Conservation (phyloP, 2,329 filamentous ascomycete genomes). For the Epichloe festucae region DNA sequence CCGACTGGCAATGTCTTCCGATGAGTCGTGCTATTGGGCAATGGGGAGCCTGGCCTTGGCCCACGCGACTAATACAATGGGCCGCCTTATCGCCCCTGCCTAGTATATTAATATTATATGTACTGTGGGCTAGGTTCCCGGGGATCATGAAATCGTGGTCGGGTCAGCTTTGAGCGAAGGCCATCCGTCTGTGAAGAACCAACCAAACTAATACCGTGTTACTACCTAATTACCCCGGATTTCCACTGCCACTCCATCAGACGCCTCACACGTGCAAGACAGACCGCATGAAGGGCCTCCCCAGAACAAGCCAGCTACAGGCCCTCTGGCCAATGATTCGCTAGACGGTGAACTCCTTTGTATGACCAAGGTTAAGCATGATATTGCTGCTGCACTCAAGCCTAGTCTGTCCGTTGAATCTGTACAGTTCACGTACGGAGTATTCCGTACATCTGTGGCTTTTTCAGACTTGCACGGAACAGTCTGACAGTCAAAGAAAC, state of each 20-base stretch:
- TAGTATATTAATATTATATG: no score
- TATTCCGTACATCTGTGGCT: not conserved
- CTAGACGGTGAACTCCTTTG: not conserved
- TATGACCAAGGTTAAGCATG: not conserved
- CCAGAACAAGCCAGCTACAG: constrained; percentile 3
- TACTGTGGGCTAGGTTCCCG: no score
- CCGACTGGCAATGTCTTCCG: not conserved
- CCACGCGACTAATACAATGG: not conserved
- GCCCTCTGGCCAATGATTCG: not conserved
- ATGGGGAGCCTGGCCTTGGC: no score
- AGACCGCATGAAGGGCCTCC: not conserved
- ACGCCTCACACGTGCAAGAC: not conserved
- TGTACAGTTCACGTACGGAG: not conserved
- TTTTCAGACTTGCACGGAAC: not conserved
- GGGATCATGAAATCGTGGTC: no score
- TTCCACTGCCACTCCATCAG: not conserved
- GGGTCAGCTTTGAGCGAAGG: no score
- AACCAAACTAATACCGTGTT: not conserved
- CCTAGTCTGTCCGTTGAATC: not conserved
- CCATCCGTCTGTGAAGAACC: not conserved
- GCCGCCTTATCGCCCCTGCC: no score
- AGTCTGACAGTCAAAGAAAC: not conserved
- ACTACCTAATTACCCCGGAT: not conserved
- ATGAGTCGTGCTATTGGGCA: not conserved
- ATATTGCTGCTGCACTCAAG: not conserved